A percentile compares a stretch with the other conserved stretches of the same genome.
These are phyloP conservation scores for Epicoccum sorghinum DNA, from an alignment of 2,329 filamentous ascomycete genomes.

Conservation along the genomic window DNA sequence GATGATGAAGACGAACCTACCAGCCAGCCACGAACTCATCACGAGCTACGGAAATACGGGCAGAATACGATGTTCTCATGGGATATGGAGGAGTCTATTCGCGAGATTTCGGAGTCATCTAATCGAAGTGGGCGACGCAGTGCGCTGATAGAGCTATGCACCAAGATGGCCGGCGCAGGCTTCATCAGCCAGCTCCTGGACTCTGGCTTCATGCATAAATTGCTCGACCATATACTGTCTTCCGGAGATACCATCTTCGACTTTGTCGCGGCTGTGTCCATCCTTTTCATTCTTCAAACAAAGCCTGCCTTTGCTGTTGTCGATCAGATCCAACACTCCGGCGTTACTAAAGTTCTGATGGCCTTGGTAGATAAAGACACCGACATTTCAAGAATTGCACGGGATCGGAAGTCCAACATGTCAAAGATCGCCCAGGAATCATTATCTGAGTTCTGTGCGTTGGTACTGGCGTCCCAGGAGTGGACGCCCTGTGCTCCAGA, in stretches of 20 bases:
- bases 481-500: conserved; percentile 64
- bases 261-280: conserved; percentile 68
- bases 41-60: conserved; percentile 66
- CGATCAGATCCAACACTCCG: conserved; percentile 62
- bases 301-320: conserved; percentile 66
- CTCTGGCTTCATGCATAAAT: conserved; percentile 70
- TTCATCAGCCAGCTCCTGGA: conserved; percentile 76
- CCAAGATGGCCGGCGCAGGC: conserved; percentile 62
- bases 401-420: conserved; percentile 71
- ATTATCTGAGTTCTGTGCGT: conserved; percentile 61
- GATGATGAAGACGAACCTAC: conserved; percentile 52
- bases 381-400: conserved; percentile 66
- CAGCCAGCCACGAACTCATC: conserved; percentile 61
- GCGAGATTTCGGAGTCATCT: conserved; percentile 61
- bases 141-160: conserved; percentile 62
- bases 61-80: conserved; percentile 62
- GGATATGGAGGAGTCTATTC: conserved; percentile 62
- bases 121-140: conserved; percentile 54
- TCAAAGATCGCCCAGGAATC: conserved; percentile 67
- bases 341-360: conserved; percentile 61
- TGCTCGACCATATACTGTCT: conserved; percentile 66
- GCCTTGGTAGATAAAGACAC: conserved; percentile 58
- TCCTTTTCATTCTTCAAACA: conserved; percentile 66
- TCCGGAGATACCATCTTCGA: conserved; percentile 56
- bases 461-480: conserved; percentile 60